phyloP scores from a whole-genome alignment of 2,329 filamentous ascomycete genomes.

The Fonsecaea pedrosoi region DNA sequence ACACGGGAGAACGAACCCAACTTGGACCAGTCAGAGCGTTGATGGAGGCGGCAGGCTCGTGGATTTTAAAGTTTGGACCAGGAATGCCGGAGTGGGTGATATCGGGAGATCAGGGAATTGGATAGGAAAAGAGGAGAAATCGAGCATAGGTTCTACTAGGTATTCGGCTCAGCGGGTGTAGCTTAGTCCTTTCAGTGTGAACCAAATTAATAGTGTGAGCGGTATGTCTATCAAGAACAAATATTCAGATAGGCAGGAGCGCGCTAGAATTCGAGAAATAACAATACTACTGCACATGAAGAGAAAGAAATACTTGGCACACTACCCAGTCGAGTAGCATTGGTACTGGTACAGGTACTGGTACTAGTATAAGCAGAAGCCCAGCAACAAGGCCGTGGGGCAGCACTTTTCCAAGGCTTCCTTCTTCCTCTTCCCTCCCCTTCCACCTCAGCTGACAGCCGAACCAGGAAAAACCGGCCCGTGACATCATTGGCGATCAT shows the following conservation, averaged over 20 bases:
- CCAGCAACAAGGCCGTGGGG: not conserved
- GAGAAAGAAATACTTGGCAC: not conserved
- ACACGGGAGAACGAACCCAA: not conserved
- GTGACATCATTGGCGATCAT: slow-evolving; percentile 20
- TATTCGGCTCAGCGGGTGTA: not conserved
- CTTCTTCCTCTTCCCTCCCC: not conserved
- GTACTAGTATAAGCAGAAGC: not conserved
- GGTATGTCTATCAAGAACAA: too few species aligned
- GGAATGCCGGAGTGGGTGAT: slow-evolving; percentile 5
- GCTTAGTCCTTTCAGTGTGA: not conserved
- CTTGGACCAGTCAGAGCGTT: not conserved
- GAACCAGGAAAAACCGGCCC: not conserved
- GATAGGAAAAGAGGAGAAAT: not conserved
- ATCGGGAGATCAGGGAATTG: not conserved
- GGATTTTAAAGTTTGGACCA: not conserved
- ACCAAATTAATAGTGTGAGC: too few species aligned
- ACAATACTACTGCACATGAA: not conserved
- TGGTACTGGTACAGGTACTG: too few species aligned
- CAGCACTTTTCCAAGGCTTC: not conserved
- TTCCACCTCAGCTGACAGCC: slow-evolving; percentile 8
- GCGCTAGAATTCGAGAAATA: not conserved
- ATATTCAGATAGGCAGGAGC: not conserved
- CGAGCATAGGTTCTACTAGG: not conserved
- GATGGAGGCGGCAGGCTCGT: slow-evolving; percentile 2
- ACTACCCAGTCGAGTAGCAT: not conserved